Evolutionary conservation across 2,329 filamentous ascomycete species (phyloP).

Genomic region (Pseudogymnoascus sp.): DNA sequence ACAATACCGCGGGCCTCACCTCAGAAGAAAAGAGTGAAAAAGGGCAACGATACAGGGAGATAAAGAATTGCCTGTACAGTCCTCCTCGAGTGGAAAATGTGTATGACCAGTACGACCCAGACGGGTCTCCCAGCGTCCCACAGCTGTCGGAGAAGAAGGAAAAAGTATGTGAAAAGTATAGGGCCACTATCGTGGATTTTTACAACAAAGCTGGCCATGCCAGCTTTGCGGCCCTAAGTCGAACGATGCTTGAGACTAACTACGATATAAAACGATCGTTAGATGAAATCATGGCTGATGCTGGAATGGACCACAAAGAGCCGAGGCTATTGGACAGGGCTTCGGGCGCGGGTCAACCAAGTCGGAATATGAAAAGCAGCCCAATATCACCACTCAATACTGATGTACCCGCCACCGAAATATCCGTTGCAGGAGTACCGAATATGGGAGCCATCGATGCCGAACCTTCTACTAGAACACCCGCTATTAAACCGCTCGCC

Average conservation of each 20-base stretch:
- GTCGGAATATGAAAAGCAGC: neutral
- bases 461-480: neutral
- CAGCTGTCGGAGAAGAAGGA: neutral
- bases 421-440: too few relatives aligned
- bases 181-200: slow-evolving; percentile 1
- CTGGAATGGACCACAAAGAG: neutral
- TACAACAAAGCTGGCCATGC: neutral
- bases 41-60: neutral
- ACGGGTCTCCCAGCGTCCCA: neutral
- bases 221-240: neutral
- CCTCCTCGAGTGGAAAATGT: neutral
- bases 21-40: neutral
- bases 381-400: neutral
- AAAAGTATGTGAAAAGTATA: neutral
- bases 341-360: neutral
- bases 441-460: neutral
- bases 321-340: neutral
- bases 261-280: neutral
- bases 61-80: neutral
- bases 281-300: neutral
- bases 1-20: neutral
- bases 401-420: neutral
- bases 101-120: neutral
- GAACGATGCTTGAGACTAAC: neutral
- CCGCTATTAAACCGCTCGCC: neutral